These are phyloP conservation scores for Chamaecrista fasciculata DNA, from an alignment of 306 rosid genomes.

Conservation along the genomic window DNA sequence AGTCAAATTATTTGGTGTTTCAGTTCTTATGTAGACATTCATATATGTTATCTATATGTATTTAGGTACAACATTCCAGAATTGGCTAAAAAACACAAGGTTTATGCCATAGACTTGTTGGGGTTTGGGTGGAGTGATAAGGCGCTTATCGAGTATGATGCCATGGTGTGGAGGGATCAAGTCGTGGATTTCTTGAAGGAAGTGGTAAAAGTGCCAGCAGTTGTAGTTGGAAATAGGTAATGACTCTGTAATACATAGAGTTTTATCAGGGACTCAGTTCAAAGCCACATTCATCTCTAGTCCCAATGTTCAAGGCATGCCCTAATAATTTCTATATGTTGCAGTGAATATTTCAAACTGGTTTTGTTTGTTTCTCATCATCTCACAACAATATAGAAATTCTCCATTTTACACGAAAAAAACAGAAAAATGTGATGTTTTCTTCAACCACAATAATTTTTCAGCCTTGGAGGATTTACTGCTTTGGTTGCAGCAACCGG, in stretches of 20 bases:
- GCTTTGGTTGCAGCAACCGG: conserved; percentile 83
- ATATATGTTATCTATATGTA: neutral
- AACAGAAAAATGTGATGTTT: conserved; percentile 15
- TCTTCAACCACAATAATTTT: conserved; percentile 32
- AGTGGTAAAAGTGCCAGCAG: conserved; percentile 80
- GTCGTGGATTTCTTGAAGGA: conserved; percentile 84
- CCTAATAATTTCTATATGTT: neutral
- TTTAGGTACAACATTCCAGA: conserved; percentile 81
- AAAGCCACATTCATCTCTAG: neutral
- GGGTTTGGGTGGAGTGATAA: conserved; percentile 99
- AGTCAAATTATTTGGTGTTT: neutral
- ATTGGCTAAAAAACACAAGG: conserved; percentile 82
- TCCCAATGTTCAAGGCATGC: neutral
- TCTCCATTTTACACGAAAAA: too few species aligned
- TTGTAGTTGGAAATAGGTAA: conserved; percentile 90
- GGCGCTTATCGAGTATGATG: conserved; percentile 88
- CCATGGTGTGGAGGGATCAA: conserved; percentile 91
- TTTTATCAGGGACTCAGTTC: too few species aligned
- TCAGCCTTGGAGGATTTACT: conserved; percentile 96
- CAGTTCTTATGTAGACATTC: neutral
- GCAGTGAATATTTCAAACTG: too few species aligned
- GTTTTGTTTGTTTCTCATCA: too few species aligned
- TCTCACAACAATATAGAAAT: too few species aligned
- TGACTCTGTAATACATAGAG: neutral
- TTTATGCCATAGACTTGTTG: conserved; percentile 89